phyloP scores from a whole-genome alignment of 345 rosid genomes.

The Microthlaspi erraticum region DNA sequence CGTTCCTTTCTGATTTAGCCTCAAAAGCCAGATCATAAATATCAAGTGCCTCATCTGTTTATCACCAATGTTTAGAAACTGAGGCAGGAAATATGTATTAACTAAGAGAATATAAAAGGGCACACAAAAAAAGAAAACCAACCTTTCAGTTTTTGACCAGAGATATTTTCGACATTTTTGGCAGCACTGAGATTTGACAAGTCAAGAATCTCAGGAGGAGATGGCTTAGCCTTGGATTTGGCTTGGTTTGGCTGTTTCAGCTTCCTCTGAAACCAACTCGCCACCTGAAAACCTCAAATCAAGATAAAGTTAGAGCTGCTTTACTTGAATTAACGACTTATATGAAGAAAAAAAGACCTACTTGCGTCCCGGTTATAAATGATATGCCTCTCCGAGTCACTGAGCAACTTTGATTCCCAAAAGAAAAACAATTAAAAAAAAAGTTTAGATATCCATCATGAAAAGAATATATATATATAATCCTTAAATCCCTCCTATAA shows the following conservation, averaged over 20 bases:
- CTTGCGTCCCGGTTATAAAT: slow-evolving; percentile 71
- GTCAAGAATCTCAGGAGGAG: slow-evolving; percentile 40
- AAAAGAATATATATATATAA: neutral
- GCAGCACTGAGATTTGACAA: slow-evolving; percentile 41
- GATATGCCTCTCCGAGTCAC: slow-evolving; percentile 59
- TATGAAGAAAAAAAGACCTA: slow-evolving; percentile 37
- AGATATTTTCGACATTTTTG: neutral
- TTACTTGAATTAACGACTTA: neutral
- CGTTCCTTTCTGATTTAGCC: slow-evolving; percentile 73
- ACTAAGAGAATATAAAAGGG: slow-evolving; percentile 6
- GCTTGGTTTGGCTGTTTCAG: slow-evolving; percentile 38
- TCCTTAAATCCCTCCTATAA: neutral
- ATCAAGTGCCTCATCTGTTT: slow-evolving; percentile 47
- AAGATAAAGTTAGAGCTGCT: slow-evolving; percentile 1
- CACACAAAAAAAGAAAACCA: slow-evolving; percentile 23
- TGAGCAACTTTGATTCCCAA: slow-evolving; percentile 54
- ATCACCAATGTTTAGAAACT: no score
- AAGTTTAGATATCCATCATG: neutral
- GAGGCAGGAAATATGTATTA: neutral
- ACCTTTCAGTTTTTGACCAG: slow-evolving; percentile 53
- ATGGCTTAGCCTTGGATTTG: slow-evolving; percentile 44
- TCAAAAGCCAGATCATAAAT: slow-evolving; percentile 66
- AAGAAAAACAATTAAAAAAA: neutral
- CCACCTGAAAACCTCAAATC: slow-evolving; percentile 53
- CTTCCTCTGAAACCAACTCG: slow-evolving; percentile 68